Percentiles rank a stretch among this genome's conserved stretches.
Conservation (phyloP, 495 filamentous ascomycete genomes). For the Xylaria longipes region DNA sequence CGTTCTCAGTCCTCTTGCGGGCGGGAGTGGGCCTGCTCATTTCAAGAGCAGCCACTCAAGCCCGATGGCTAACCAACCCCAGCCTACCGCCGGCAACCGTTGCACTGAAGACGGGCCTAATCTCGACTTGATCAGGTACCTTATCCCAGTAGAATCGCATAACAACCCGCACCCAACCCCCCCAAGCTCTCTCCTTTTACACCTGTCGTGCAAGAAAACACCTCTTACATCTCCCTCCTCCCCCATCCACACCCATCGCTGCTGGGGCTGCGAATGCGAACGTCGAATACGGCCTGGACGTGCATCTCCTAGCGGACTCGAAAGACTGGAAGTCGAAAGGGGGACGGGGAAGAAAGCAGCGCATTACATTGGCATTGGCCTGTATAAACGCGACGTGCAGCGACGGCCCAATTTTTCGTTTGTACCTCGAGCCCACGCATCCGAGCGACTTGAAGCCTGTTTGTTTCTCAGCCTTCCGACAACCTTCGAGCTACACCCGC, state of each 20-base stretch:
- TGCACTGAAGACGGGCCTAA: conserved; percentile 23
- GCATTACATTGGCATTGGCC: neutral
- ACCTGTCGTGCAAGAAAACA: conserved; percentile 11
- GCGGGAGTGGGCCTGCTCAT: conserved; percentile 24
- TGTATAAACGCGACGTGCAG: conserved; percentile 8
- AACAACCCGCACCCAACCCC: conserved; percentile 13
- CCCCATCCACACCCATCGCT: conserved; percentile 10
- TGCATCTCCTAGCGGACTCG: neutral
- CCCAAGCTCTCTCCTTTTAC: conserved; percentile 19
- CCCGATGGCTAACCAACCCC: conserved; percentile 3
- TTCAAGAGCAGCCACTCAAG: conserved; percentile 18
- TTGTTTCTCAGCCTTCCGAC: conserved; percentile 2
- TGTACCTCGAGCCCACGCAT: conserved; percentile 6
- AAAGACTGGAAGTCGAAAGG: conserved; percentile 15
- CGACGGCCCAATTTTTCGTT: conserved; percentile 15
- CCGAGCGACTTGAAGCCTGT: conserved; percentile 2
- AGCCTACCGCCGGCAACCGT: conserved; percentile 22
- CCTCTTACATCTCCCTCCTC: conserved; percentile 18
- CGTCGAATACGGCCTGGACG: conserved; percentile 14
- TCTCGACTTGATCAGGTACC: conserved; percentile 24
- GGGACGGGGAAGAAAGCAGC: conserved; percentile 7
- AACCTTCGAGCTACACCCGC: neutral
- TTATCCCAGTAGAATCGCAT: conserved; percentile 17
- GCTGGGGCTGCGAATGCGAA: conserved; percentile 14
- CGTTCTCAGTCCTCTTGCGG: conserved; percentile 17